Base-by-base conservation (phyloP, 441 rosid genomes). In the Aleurites moluccanus region DNA sequence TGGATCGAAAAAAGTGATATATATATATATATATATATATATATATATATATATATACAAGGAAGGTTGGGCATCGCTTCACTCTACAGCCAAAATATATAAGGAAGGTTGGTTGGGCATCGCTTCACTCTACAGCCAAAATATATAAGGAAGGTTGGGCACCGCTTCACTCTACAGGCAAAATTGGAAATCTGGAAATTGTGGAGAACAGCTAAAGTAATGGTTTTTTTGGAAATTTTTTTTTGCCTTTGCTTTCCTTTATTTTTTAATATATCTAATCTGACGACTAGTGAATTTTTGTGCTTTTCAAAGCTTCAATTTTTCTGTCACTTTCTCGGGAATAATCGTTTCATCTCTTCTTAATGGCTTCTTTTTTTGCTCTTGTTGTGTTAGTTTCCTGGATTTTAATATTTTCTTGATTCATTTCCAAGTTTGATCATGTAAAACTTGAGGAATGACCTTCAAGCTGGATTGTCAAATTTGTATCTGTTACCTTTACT, bases 41-140 rank as follows among this genome's bases (percentile, higher is more conserved):
- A n/a, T n/a, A n/a, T n/a, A n/a, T n/a, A n/a, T n/a, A n/a, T n/a
- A n/a, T n/a, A n/a, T n/a, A n/a, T n/a, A n/a, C n/a, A n/a, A n/a
- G n/a, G 98, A 95, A 88, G 98, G 99, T 0, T 95, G 98, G 99
- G 91, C 90, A 4, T 91, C 96, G 16, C 60, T 95, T 72, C 99
- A 92, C 81, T 95, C 99, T 0, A 93, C 91, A 10, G 78, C 96
- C n/a, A n/a, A n/a, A n/a, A n/a, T n/a, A n/a, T n/a, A n/a, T n/a
- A n/a, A n/a, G n/a, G n/a, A n/a, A n/a, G n/a, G n/a, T n/a, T n/a
- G 98, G 99, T 0, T 95, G 98, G 99, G 91, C 90, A 4, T 91
- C 96, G 16, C 60, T 95, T 72, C 99, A 92, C 81, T 95, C 99
- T 0, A 93, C 91, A 10, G 78, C 96, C n/a, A n/a, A n/a, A n/a